Percentiles rank a stretch among this genome's conserved stretches.
Conservation (phyloP, 768 basidiomycete genomes). For the Collybia nuda region DNA sequence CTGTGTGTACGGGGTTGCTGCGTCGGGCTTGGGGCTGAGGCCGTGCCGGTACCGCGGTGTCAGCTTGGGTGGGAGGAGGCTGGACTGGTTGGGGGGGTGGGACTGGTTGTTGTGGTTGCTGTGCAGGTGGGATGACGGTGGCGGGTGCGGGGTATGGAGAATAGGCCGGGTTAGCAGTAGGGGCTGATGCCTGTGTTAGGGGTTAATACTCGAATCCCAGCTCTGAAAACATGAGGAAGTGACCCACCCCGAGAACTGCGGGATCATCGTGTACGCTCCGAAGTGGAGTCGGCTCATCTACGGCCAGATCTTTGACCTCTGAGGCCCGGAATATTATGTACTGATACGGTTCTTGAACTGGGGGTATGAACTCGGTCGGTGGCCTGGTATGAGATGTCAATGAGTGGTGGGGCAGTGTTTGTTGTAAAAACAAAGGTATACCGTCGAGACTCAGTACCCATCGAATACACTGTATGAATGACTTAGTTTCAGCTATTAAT, state of each 20-base stretch:
- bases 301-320: conserved; percentile 86
- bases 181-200: background rate
- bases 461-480: conserved; percentile 63
- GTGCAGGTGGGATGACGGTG: conserved; percentile 29
- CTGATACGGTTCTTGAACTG: conserved; percentile 79
- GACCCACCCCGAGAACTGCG: conserved; percentile 74
- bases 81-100: background rate
- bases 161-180: conserved; percentile 5
- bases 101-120: conserved; percentile 12
- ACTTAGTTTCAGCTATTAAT: background rate
- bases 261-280: conserved; percentile 82
- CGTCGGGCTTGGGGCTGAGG: conserved; percentile 20
- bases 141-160: conserved; percentile 10
- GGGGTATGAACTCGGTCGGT: conserved; percentile 77
- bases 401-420: background rate
- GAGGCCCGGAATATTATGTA: conserved; percentile 92
- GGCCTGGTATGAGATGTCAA: conserved; percentile 40
- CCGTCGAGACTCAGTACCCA: conserved; percentile 87
- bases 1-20: conserved; percentile 61
- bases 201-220: background rate
- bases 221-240: conserved; percentile 7
- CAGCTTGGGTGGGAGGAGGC: conserved; percentile 22
- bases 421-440: conserved; percentile 31
- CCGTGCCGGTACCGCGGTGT: conserved; percentile 20
- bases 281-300: conserved; percentile 63